Percentiles rank a stretch among this genome's conserved stretches.
Conservation (phyloP, 139 green algal genomes). For the Chlamydomonas sp. region DNA sequence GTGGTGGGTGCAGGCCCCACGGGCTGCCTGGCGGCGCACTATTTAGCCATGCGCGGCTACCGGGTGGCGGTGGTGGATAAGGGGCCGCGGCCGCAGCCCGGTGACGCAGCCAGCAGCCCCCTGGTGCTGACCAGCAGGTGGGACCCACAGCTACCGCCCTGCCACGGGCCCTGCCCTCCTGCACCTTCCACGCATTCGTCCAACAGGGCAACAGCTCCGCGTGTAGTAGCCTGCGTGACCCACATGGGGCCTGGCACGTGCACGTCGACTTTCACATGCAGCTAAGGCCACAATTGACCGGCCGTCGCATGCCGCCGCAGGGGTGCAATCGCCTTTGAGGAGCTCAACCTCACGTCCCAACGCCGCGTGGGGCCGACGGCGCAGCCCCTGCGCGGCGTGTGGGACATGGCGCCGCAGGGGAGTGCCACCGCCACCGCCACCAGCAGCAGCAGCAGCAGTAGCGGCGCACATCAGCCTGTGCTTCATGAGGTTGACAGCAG, state of each 20-base stretch:
- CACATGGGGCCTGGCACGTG: no score
- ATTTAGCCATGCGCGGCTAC: slow-evolving; percentile 33
- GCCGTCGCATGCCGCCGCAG: background rate
- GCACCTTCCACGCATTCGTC: no score
- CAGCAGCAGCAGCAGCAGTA: no score
- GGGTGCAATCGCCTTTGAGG: slow-evolving; percentile 31
- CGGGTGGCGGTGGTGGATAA: slow-evolving; percentile 13
- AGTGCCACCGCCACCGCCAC: no score
- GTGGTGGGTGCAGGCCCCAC: slow-evolving; percentile 25
- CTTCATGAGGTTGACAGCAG: background rate
- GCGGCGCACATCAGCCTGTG: no score
- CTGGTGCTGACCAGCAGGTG: slow-evolving; percentile 31
- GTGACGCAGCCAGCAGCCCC: slow-evolving; percentile 5
- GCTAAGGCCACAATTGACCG: no score
- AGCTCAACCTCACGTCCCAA: background rate
- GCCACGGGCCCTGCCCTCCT: no score
- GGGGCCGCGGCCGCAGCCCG: slow-evolving; percentile 6
- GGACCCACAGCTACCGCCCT: background rate
- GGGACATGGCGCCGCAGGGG: background rate
- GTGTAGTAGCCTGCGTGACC: no score
- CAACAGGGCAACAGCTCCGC: no score
- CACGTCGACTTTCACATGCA: no score
- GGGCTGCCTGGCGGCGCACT: slow-evolving; percentile 17
- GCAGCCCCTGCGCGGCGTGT: slow-evolving; percentile 21
- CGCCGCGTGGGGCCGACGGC: slow-evolving; percentile 16